phyloP scores from a whole-genome alignment of 2,329 filamentous ascomycete genomes.

The Coniella vitis region DNA sequence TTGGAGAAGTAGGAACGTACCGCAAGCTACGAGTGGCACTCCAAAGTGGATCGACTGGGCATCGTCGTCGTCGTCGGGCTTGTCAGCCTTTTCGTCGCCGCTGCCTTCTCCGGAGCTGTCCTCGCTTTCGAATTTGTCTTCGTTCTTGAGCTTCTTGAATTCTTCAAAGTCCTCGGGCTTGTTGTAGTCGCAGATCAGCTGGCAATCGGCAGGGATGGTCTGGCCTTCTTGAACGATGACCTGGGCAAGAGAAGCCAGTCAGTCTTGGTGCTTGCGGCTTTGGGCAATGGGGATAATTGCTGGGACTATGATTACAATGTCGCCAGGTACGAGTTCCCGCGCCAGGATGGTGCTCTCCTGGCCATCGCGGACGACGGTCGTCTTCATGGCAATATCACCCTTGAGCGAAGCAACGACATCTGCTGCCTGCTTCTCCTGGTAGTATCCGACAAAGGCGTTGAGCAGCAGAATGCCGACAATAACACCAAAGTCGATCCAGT shows the following conservation, averaged over 20 bases:
- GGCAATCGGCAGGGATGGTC: conserved; percentile 60
- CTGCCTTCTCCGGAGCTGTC: conserved; percentile 17
- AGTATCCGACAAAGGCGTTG: conserved; percentile 69
- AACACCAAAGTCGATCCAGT: conserved; percentile 69
- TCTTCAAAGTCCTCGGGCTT: conserved; percentile 46
- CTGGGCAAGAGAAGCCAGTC: conserved; percentile 25
- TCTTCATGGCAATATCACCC: conserved; percentile 70
- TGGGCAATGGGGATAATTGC: too few relatives aligned
- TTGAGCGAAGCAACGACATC: conserved; percentile 65
- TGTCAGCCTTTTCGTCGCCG: conserved; percentile 14
- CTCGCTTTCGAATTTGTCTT: conserved; percentile 43
- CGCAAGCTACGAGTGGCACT: conserved; percentile 12
- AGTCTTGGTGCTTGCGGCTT: conserved; percentile 36
- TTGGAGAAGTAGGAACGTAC: background rate
- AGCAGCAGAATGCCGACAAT: conserved; percentile 66
- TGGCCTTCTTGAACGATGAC: conserved; percentile 62
- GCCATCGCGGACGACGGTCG: conserved; percentile 59
- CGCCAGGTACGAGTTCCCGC: conserved; percentile 64
- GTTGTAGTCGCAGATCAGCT: conserved; percentile 64
- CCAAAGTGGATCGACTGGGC: conserved; percentile 9
- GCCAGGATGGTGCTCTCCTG: conserved; percentile 60
- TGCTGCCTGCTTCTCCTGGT: conserved; percentile 70
- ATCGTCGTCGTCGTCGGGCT: conserved; percentile 12
- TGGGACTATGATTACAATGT: conserved; percentile 36
- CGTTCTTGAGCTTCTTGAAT: conserved; percentile 53